Conservation (phyloP, 2,329 filamentous ascomycete genomes). For the Scopulariopsis brevicaulis region DNA sequence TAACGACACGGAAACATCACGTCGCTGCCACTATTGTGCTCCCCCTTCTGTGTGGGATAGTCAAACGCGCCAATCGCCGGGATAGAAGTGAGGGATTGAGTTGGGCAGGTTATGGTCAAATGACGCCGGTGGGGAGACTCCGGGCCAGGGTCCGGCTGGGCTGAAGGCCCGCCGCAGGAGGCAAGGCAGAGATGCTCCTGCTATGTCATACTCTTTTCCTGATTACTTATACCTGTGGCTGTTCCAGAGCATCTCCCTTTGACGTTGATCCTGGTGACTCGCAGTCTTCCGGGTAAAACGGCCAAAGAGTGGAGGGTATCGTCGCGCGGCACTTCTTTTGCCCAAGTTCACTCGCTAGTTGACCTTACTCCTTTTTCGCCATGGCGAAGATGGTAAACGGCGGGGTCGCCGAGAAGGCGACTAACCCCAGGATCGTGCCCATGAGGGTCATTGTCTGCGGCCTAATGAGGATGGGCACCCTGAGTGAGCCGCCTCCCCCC, state of each 20-base stretch:
- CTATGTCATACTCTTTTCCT: background rate
- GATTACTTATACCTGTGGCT: background rate
- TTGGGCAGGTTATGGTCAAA: background rate
- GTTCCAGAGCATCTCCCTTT: background rate
- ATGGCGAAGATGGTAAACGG: conserved; percentile 5
- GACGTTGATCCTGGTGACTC: background rate
- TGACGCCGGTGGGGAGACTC: background rate
- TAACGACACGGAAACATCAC: too few relatives aligned
- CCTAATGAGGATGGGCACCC: conserved; percentile 23
- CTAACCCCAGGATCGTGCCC: conserved; percentile 18
- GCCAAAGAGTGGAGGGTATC: too few relatives aligned
- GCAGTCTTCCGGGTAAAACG: too few relatives aligned
- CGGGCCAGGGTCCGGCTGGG: background rate
- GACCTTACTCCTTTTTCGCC: background rate
- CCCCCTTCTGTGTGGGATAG: background rate
- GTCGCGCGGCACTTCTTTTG: too few relatives aligned
- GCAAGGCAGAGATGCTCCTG: background rate
- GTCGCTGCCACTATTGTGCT: background rate
- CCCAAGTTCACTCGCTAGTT: background rate
- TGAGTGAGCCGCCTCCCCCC: conserved; percentile 15
- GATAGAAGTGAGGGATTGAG: background rate
- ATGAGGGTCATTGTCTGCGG: conserved; percentile 28
- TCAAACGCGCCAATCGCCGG: background rate
- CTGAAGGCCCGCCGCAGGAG: background rate
- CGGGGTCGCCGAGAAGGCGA: conserved; percentile 6